Conservation (phyloP, 306 rosid species). For the Alnus rubra region DNA sequence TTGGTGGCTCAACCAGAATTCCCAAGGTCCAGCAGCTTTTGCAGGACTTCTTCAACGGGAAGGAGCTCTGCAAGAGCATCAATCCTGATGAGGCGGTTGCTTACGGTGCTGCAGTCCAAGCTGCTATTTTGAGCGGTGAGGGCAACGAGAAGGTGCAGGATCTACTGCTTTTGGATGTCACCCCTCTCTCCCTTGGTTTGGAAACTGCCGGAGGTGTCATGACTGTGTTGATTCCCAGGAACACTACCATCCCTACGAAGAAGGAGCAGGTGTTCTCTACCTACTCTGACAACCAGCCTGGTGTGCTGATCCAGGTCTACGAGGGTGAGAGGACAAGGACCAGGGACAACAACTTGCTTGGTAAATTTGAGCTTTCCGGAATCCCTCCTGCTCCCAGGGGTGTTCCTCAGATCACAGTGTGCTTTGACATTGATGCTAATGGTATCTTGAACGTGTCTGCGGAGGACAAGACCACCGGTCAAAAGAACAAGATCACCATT, state of each 20-base stretch:
- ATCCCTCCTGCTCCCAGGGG: constrained; percentile 85
- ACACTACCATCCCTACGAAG: constrained; percentile 77
- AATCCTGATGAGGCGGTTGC: constrained; percentile 80
- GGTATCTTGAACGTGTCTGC: constrained; percentile 80
- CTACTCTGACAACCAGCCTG: constrained; percentile 77
- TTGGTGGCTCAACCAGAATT: constrained; percentile 74
- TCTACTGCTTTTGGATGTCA: constrained; percentile 66
- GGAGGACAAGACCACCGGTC: constrained; percentile 71
- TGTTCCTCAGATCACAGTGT: constrained; percentile 75
- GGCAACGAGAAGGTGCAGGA: constrained; percentile 84
- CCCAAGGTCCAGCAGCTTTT: constrained; percentile 70
- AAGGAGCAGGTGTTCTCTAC: constrained; percentile 81
- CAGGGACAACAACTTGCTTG: constrained; percentile 68
- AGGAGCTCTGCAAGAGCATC: constrained; percentile 76
- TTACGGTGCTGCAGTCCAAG: constrained; percentile 73
- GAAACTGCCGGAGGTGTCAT: constrained; percentile 80
- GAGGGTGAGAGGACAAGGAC: constrained; percentile 77
- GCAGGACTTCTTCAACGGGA: constrained; percentile 63
- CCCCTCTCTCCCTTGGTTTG: constrained; percentile 67
- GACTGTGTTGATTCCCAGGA: constrained; percentile 73
- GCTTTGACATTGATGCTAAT: constrained; percentile 74
- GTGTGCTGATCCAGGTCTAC: constrained; percentile 73
- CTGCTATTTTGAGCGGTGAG: constrained; percentile 68
- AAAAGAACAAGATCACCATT: constrained; percentile 79
- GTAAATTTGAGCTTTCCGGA: constrained; percentile 73